Evolutionary conservation across 2,329 filamentous ascomycete genomes (phyloP), one percentile per base, ranked within the genome.

Genomic region (Neofusicoccum kwambonambiense): DNA sequence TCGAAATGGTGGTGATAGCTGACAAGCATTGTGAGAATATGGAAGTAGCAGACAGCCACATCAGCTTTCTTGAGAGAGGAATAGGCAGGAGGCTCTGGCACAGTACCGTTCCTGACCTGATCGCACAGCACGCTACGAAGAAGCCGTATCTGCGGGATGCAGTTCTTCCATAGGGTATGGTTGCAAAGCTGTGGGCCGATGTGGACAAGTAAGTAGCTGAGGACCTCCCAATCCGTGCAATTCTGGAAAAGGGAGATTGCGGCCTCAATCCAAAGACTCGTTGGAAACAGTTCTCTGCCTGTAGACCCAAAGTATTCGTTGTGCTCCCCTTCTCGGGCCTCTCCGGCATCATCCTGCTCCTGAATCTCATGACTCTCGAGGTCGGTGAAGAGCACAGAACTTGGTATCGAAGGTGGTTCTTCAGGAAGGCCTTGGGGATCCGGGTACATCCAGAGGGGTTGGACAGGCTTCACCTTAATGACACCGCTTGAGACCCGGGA

Each of bases 171-270:
- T 13, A 98, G 82, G 12, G 91, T 89, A 72, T 95, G 92, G 70
- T 99, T 99, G 75, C 89, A 91, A 22, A 99, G 83, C 71, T 98
- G 94, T 34, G 91, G 90, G 1, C 92, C 91, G 9, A 97, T 81
- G 75, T 97, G 91, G 5, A 92, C 90, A 35, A 99, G 82, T 17
- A 94, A 86, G 74, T 94, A 97, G 76, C 92, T 94, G 81, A 96
- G 97, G 1, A 96, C 82, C 74, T 98, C 93, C 93, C 94, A 98
- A 67, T 95, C 89, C 54, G 87, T 86, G 45, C 89, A 90, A 64
- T 88, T 84, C 68, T 90, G 87, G 49, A 96, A 79, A n/a, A 95
- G 80, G n/a, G 83, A 83, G 31, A 92, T 85, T 42, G 96, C 82
- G 11, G 88, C 84, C 68, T 93, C 90, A n/a, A 96, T 82, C 90